A percentile compares a stretch with the other conserved stretches of the same genome.
These are phyloP conservation scores for Colletotrichum kahawae DNA, from an alignment of 2,329 filamentous ascomycete species.

Conservation along the genomic window DNA sequence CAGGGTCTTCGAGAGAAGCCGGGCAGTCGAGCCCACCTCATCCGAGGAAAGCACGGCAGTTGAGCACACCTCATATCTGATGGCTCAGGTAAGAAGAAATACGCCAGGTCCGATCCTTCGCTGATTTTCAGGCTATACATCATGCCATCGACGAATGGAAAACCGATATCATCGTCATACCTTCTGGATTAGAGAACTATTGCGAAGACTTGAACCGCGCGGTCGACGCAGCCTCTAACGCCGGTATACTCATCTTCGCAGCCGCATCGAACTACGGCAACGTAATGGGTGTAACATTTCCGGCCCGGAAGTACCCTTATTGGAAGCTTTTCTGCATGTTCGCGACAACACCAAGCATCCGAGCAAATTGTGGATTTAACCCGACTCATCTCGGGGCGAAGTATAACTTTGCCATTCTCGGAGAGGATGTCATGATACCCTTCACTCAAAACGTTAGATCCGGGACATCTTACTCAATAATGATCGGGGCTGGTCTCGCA, in stretches of 20 bases:
- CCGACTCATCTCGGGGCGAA: too few species aligned
- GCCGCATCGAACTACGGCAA: background rate
- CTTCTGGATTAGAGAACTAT: background rate
- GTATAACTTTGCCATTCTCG: background rate
- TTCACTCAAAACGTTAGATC: background rate
- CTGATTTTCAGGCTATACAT: too few species aligned
- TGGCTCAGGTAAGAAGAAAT: background rate
- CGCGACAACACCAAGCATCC: background rate
- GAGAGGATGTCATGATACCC: background rate
- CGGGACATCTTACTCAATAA: background rate
- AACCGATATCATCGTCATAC: background rate
- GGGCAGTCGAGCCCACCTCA: too few species aligned
- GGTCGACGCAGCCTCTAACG: background rate
- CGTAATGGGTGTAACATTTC: background rate
- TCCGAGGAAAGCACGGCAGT: background rate
- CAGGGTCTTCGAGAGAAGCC: too few species aligned
- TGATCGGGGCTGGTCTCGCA: background rate
- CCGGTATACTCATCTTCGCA: background rate
- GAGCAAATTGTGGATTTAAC: background rate
- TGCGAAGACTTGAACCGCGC: background rate
- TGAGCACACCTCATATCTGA: background rate
- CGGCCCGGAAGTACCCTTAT: background rate
- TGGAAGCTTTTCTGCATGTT: background rate
- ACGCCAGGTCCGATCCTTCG: too few species aligned
- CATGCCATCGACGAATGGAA: background rate